phyloP scores from a whole-genome alignment of 1,284 basidiomycete species.

The Cryptococcus sp. region DNA sequence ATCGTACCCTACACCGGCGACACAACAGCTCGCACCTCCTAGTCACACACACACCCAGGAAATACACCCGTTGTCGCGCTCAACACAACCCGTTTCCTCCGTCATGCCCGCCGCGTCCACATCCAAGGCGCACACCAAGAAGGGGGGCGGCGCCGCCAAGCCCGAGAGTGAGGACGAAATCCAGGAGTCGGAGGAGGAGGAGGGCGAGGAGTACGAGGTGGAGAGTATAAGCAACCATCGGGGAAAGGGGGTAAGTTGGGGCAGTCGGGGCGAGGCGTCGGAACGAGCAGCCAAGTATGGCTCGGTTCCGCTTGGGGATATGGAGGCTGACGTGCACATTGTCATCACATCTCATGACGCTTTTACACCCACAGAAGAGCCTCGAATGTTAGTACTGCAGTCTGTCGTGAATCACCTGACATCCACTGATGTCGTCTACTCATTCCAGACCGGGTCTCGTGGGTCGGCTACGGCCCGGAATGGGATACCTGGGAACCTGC shows the following conservation, averaged over 20 bases:
- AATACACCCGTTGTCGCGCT: too few relatives aligned
- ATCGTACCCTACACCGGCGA: background rate
- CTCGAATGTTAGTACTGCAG: slow-evolving; percentile 10
- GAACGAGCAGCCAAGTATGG: background rate
- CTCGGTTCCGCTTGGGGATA: background rate
- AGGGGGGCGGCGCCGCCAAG: slow-evolving; percentile 3
- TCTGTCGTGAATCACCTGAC: background rate
- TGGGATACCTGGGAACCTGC: slow-evolving; percentile 49
- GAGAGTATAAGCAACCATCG: slow-evolving; percentile 15
- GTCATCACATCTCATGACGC: background rate
- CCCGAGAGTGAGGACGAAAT: slow-evolving; percentile 1
- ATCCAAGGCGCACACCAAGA: slow-evolving; percentile 3
- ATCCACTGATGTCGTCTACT: background rate
- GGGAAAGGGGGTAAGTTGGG: slow-evolving; percentile 5
- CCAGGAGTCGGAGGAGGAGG: slow-evolving; percentile 13
- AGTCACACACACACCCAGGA: background rate
- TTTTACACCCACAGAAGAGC: slow-evolving; percentile 5
- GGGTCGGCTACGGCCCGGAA: slow-evolving; percentile 49
- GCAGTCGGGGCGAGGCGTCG: background rate
- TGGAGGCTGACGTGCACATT: background rate
- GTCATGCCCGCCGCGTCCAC: slow-evolving; percentile 2
- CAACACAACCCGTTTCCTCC: background rate
- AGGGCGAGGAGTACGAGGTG: slow-evolving; percentile 20
- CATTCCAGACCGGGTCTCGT: slow-evolving; percentile 43
- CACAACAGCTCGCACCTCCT: background rate